phyloP scores from a whole-genome alignment of 805 yeast species.

The Candida loeiensis region DNA sequence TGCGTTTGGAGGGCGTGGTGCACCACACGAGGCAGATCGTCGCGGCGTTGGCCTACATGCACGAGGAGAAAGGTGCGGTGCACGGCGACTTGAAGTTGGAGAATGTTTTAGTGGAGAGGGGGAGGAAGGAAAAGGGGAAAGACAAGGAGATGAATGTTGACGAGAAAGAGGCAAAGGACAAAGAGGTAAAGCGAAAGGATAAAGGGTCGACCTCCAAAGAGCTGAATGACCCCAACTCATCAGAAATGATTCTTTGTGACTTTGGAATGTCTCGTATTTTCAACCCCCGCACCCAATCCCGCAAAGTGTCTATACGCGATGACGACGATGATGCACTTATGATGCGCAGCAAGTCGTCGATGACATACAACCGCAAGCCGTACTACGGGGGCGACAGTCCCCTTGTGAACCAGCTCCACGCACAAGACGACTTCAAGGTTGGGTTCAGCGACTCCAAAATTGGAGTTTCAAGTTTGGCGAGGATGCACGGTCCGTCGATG shows the following conservation, averaged over 20 bases:
- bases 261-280: slow-evolving; percentile 72
- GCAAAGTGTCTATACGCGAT: slow-evolving; percentile 18
- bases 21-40: slow-evolving; percentile 51
- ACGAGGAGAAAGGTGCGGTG: slow-evolving; percentile 51
- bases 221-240: not conserved
- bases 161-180: slow-evolving; percentile 34
- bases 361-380: slow-evolving; percentile 32
- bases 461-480: slow-evolving; percentile 26
- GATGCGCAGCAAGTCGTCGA: slow-evolving; percentile 34
- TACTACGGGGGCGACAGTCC: slow-evolving; percentile 30
- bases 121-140: slow-evolving; percentile 10
- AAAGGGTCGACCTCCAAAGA: not conserved
- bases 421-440: slow-evolving; percentile 26
- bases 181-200: slow-evolving; percentile 8
- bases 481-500: slow-evolving; percentile 31
- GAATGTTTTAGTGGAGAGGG: slow-evolving; percentile 60
- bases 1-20: slow-evolving; percentile 33
- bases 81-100: slow-evolving; percentile 86
- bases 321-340: slow-evolving; percentile 17
- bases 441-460: slow-evolving; percentile 19
- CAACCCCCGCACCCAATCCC: slow-evolving; percentile 21
- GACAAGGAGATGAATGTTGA: not conserved
- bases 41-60: slow-evolving; percentile 58
- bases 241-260: slow-evolving; percentile 66
- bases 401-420: slow-evolving; percentile 19